Evolutionary conservation across 306 rosid species (phyloP), one percentile per base, ranked within the genome.

Genomic region (Carpinus fangiana): DNA sequence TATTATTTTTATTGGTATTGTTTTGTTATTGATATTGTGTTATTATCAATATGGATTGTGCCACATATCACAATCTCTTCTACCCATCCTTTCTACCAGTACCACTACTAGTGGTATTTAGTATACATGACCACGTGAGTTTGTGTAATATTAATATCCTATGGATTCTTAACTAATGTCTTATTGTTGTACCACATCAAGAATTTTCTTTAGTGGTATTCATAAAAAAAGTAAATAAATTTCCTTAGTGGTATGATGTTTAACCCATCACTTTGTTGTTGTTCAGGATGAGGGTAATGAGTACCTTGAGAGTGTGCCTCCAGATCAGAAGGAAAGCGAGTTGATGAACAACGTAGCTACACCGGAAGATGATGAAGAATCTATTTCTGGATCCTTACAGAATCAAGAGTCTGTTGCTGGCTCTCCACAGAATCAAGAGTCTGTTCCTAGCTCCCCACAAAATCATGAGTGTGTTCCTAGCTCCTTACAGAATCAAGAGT

Each of bases 241-340:
- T 81, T 75, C 53, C 43, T 16, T 61, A 55, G 56, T 55, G 53
- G 13, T 43, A 41, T 64, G 76, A 74, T 85, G 76, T 77, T 73
- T 46, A 78, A 76, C 78, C 65, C n/a, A 71, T 68, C 86, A 78
- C 79, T 77, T 70, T 62, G 60, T 68, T 62, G 60, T 65, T 73
- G 54, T 75, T 71, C 85, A 90, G 97, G 93, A 87, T 51, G 84
- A 80, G 80, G 81, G 84, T 70, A 59, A 79, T 54, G 77, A 75
- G 75, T 86, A 67, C 83, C 82, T 83, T 21, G 87, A 70, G 77
- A 47, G 83, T 10, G 14, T 76, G 80, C 79, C 76, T 72, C 85
- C 79, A 70, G 89, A 82, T 76, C 85, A 75, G 77, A 77, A 77
- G 52, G 92, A 82, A 68, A 81, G 76, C 81, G 84, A 73, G 75